Evolutionary conservation across 768 basidiomycete genomes (phyloP).

Genomic region (Filobasidium wieringae): DNA sequence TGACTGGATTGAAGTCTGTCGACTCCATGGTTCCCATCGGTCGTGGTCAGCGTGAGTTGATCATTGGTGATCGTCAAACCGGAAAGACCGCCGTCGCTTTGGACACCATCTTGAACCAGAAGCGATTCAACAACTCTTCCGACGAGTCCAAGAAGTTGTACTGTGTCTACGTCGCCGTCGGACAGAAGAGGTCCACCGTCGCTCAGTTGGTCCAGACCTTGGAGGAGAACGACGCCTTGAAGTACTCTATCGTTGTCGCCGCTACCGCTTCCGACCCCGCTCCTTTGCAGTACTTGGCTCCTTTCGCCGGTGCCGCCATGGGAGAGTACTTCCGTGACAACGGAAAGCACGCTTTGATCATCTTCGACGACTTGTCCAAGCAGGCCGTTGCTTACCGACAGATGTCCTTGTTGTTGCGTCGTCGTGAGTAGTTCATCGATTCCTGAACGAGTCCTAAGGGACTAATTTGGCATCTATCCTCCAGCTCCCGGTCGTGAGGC

Average conservation of each 20-base stretch:
- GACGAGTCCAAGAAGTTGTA: constrained; percentile 97
- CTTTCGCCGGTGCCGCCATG: constrained; percentile 99
- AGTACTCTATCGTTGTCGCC: constrained; percentile 98
- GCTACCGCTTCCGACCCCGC: constrained; percentile 99
- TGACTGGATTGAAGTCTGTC: constrained; percentile 99
- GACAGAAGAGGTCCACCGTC: constrained; percentile 98
- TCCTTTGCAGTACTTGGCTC: constrained; percentile 96
- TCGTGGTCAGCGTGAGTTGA: constrained; percentile 99
- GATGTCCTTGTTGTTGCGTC: constrained; percentile 99
- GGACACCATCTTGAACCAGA: constrained; percentile 99
- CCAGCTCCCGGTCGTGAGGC: constrained; percentile 23
- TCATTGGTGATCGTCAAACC: constrained; percentile 99
- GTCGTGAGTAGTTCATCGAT: constrained; percentile 27
- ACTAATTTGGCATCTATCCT: background rate
- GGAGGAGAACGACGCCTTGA: constrained; percentile 99
- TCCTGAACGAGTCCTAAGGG: background rate
- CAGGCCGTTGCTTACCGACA: constrained; percentile 99
- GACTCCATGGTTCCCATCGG: constrained; percentile 99
- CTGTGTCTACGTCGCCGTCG: constrained; percentile 99
- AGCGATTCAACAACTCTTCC: constrained; percentile 95
- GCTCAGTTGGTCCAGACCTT: constrained; percentile 99
- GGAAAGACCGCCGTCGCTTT: constrained; percentile 99
- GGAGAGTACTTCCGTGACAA: constrained; percentile 99
- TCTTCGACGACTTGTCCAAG: constrained; percentile 99
- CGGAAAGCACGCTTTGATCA: constrained; percentile 97